Base-by-base conservation (phyloP, 352 stramenopile genomes). In the Pythium brassicae region DNA sequence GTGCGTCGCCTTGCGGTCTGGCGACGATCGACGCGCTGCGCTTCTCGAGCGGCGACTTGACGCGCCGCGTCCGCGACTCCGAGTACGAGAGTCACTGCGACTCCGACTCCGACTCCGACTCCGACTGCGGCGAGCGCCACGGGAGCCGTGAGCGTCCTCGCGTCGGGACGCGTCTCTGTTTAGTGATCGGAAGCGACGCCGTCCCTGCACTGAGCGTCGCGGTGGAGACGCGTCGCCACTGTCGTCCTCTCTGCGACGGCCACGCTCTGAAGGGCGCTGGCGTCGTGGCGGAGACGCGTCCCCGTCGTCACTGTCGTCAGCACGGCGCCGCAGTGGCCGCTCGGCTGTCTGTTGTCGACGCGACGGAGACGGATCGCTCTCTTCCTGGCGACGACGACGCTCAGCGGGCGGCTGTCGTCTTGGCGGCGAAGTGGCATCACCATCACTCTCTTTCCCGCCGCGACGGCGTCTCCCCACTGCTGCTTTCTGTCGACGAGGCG, bases 121-220 rank as follows among this genome's bases (percentile, higher is more conserved):
- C 32, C 32, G 32, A 37, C 32, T 37, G n/a, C 26, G 51, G 37
- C 35, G 47, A 32, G 50, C 15, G 6, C 32, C 12, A 23, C 32
- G 26, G 19, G 32, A 49, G 23, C 23, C 23, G 23, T 34, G 35
- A 0, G 32, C 5, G 20, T 48, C 55, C 37, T 42, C 8, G 23
- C 42, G 22, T 27, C 29, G 27, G 26, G 42, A 47, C 11, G 42
- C 22, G 2, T 20, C 22, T 47, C 37, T 23, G 46, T 12, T 20
- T 6, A 22, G 29, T 4, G 57, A 63, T 8, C 50, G 42, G 25
- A 50, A 63, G 40, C 57, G 56, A 27, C 42, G 19, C 12, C 20
- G 37, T 39, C 5, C 17, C 27, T 32, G 7, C 44, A 47, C 61
- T 6, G 62, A 72, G 45, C 64, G 60, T 35, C 71, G 84, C 11